These are phyloP conservation scores for Phytophthora pinifolia DNA, from an alignment of 352 stramenopile genomes.

Conservation along the genomic window DNA sequence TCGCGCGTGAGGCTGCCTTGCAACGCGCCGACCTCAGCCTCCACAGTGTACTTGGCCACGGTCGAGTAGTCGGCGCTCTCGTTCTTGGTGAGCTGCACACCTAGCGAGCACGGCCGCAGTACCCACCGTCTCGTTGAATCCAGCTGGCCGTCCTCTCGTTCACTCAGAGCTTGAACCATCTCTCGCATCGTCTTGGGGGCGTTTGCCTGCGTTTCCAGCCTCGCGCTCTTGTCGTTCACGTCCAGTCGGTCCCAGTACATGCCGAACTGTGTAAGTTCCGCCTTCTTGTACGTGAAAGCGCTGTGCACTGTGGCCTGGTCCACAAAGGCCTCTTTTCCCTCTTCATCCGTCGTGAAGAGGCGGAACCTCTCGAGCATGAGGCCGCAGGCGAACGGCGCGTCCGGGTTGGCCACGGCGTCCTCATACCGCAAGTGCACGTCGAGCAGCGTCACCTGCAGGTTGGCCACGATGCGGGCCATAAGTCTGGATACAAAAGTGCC, in stretches of 20 bases:
- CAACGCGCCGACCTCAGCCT: slow-evolving; percentile 49
- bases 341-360: slow-evolving; percentile 72
- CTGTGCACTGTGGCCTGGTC: slow-evolving; percentile 44
- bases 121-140: slow-evolving; percentile 39
- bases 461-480: slow-evolving; percentile 76
- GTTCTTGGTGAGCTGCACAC: slow-evolving; percentile 77
- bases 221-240: slow-evolving; percentile 12
- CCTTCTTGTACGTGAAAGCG: slow-evolving; percentile 64
- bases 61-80: slow-evolving; percentile 68
- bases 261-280: slow-evolving; percentile 46
- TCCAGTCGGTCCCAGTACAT: slow-evolving; percentile 74
- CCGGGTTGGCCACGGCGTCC: slow-evolving; percentile 63
- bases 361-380: slow-evolving; percentile 67
- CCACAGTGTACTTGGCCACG: slow-evolving; percentile 67
- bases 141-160: slow-evolving; percentile 6
- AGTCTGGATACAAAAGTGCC: slow-evolving; percentile 79
- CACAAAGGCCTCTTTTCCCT: slow-evolving; percentile 68
- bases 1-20: slow-evolving; percentile 59
- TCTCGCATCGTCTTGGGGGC: slow-evolving; percentile 45
- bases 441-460: slow-evolving; percentile 73
- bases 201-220: slow-evolving; percentile 41
- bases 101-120: slow-evolving; percentile 49
- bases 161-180: slow-evolving; percentile 46
- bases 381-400: slow-evolving; percentile 67
- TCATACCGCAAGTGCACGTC: slow-evolving; percentile 81